A percentile compares a stretch with the other conserved stretches of the same genome.
Conservation (phyloP, 192 early-diverging fungal genomes). For the Podila clonocystis region DNA sequence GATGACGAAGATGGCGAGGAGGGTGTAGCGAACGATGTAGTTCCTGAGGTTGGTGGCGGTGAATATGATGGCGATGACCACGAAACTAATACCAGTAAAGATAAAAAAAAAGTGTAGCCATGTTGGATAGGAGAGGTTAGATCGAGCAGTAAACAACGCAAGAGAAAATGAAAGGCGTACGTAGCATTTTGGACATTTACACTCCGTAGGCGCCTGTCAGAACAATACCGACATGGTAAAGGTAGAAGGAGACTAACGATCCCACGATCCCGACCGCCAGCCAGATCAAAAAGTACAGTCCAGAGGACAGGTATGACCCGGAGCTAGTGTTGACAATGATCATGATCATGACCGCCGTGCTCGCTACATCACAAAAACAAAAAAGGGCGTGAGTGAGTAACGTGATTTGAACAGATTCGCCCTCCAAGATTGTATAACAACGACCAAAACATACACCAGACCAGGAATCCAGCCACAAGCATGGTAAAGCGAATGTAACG, state of each 20-base stretch:
- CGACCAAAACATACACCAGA: conserved; percentile 42
- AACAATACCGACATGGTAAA: conserved; percentile 54
- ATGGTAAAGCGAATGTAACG: conserved; percentile 56
- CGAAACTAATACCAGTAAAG: conserved; percentile 23
- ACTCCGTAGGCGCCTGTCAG: conserved; percentile 48
- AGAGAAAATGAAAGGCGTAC: background rate
- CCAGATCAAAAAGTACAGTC: conserved; percentile 50
- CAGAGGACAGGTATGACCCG: conserved; percentile 22
- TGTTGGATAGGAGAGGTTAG: background rate
- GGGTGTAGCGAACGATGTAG: conserved; percentile 29
- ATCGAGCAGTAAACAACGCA: background rate
- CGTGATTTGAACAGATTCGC: background rate
- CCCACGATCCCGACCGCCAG: conserved; percentile 38
- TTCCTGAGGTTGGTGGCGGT: conserved; percentile 31
- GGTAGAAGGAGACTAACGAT: conserved; percentile 34
- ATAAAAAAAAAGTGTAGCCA: background rate
- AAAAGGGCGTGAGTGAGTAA: background rate
- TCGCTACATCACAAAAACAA: conserved; percentile 24
- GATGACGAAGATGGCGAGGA: conserved; percentile 23
- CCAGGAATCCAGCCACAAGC: conserved; percentile 49
- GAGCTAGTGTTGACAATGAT: conserved; percentile 31
- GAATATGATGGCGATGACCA: conserved; percentile 34
- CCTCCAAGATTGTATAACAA: background rate
- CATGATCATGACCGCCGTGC: conserved; percentile 51
- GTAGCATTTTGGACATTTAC: background rate